Evolutionary conservation across 2,329 filamentous ascomycete species (phyloP), one percentile per base, ranked within the genome.

Genomic region (Didymella pomorum): DNA sequence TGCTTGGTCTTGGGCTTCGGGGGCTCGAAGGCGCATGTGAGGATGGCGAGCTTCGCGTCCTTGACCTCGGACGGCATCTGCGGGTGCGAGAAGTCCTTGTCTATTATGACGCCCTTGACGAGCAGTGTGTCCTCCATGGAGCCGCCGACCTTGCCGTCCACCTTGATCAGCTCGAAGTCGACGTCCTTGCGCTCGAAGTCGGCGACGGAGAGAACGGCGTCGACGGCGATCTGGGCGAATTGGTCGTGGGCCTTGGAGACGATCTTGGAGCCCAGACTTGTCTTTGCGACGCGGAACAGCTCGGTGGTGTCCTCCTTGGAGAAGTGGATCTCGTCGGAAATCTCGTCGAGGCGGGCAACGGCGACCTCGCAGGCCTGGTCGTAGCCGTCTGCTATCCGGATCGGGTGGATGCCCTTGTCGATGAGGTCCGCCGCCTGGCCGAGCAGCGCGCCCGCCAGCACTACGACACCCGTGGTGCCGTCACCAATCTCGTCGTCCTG

Each of bases 1-100:
- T 99, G 95, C 87, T 99, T 99, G 46, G 95, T 99, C 87, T 99
- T 99, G 68, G 95, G 95, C 86, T 99, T 99, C 49, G 95, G 95
- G 29, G 95, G 95, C 82, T 99, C 95, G 76, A 99, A 99, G 4
- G 95, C 93, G 78, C 95, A 99, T 50, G 95, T 99, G 60, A 99
- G 83, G 72, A 99, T 99, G 69, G 95, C 95, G 74, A 99, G 88
- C 84, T 97, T 98, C 75, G 95, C 96, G 79, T 99, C 93, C 71
- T 84, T 86, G 65, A 99, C 94, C 80, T 97, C 93, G 49, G 90
- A 91, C 11, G 95, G 95, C 95, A 99, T 99, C 82, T 99, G 95
- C 12, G 95, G 95, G 79, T 99, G 95, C 33, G 95, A 98, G 79
- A 99, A 99, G 82, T 99, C 96, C 84, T 99, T 99, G 86, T 99